Conservation (phyloP, 2,329 filamentous ascomycete genomes). For the Trichoderma arundinaceum region DNA sequence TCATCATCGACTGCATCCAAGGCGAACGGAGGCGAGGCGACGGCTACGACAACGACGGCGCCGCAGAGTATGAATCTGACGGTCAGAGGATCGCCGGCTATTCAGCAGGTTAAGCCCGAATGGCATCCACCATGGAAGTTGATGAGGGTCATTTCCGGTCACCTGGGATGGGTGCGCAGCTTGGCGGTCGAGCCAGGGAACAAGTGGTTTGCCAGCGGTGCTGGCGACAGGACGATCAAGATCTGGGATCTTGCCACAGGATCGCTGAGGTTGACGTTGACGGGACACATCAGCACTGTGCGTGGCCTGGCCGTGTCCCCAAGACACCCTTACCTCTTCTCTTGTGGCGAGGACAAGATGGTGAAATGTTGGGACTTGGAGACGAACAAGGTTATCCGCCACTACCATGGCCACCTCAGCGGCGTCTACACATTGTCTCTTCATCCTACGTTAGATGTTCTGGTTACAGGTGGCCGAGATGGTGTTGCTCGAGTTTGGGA, state of each 20-base stretch:
- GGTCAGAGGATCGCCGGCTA: slow-evolving; percentile 39
- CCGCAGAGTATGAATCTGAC: slow-evolving; percentile 43
- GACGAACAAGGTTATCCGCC: slow-evolving; percentile 98
- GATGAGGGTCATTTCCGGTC: slow-evolving; percentile 95
- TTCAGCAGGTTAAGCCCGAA: slow-evolving; percentile 71
- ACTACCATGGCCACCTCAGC: slow-evolving; percentile 96
- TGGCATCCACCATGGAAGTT: slow-evolving; percentile 99
- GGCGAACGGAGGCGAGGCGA: slow-evolving; percentile 32
- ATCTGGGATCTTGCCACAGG: slow-evolving; percentile 97
- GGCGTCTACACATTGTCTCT: slow-evolving; percentile 92
- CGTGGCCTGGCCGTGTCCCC: slow-evolving; percentile 90
- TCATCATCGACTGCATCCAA: slow-evolving; percentile 39
- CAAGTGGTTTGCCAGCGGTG: slow-evolving; percentile 95
- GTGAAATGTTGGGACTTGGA: slow-evolving; percentile 99
- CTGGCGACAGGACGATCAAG: slow-evolving; percentile 96
- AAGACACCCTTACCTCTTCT: slow-evolving; percentile 95
- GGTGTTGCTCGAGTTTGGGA: slow-evolving; percentile 97
- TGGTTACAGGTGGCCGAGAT: slow-evolving; percentile 93
- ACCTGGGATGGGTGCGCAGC: slow-evolving; percentile 90
- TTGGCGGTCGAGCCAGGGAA: slow-evolving; percentile 94
- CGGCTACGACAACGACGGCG: slow-evolving; percentile 25
- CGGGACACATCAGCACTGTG: slow-evolving; percentile 92
- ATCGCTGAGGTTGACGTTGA: slow-evolving; percentile 81
- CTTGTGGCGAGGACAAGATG: slow-evolving; percentile 99
- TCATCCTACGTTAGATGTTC: slow-evolving; percentile 93